A percentile compares a stretch with the other conserved stretches of the same genome.
Evolutionary conservation across 805 yeast species (phyloP).

Genomic region (Myxozyma nipponensis): DNA sequence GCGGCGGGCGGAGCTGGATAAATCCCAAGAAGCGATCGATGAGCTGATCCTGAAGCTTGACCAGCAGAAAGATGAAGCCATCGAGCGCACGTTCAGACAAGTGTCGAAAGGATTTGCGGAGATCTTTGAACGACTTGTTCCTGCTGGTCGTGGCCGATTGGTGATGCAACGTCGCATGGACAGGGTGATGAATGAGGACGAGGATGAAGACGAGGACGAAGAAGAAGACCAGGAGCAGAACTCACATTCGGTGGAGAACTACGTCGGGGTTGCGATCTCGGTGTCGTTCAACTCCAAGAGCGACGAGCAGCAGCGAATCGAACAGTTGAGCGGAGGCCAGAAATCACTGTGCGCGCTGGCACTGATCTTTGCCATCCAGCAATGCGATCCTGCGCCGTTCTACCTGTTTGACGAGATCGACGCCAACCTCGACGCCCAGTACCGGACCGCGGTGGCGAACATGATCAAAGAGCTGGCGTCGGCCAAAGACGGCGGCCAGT

Average conservation of each 20-base stretch:
- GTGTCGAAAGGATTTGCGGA: constrained; percentile 70
- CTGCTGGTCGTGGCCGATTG: constrained; percentile 72
- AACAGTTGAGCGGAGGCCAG: constrained; percentile 95
- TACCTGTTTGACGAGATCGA: constrained; percentile 95
- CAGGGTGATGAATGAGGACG: constrained; percentile 26
- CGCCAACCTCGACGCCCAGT: constrained; percentile 90
- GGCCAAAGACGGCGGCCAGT: constrained; percentile 58
- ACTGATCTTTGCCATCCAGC: constrained; percentile 86
- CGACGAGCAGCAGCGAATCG: constrained; percentile 82
- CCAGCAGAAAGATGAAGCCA: constrained; percentile 77
- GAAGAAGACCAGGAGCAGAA: constrained; percentile 31
- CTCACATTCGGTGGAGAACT: constrained; percentile 47
- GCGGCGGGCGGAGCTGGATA: constrained; percentile 65
- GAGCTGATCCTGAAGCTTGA: constrained; percentile 65
- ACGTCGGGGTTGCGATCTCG: constrained; percentile 75
- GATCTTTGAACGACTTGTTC: constrained; percentile 77
- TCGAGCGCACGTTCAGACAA: constrained; percentile 68
- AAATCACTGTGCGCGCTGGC: constrained; percentile 96
- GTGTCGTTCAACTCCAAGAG: constrained; percentile 85
- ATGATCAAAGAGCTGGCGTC: constrained; percentile 62
- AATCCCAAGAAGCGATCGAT: constrained; percentile 69
- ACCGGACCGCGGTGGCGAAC: constrained; percentile 79
- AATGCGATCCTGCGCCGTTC: constrained; percentile 95
- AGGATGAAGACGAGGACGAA: constrained; percentile 30
- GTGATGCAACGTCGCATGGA: constrained; percentile 52